Base-by-base conservation (phyloP, 768 basidiomycete species). In the Pluteus cervinus region DNA sequence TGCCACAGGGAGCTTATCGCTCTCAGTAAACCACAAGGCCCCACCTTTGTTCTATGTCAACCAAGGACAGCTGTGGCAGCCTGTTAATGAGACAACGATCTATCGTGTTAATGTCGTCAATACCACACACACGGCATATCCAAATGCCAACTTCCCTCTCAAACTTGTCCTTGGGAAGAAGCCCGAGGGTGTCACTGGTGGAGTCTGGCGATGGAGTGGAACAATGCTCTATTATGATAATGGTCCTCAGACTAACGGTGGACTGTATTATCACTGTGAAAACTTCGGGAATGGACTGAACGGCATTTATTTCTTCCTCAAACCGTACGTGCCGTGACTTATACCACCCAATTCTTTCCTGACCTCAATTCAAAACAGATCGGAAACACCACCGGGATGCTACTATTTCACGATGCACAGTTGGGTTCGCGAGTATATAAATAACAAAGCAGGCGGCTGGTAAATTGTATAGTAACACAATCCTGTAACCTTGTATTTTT, bases 21-120 rank as follows among this genome's bases (percentile, higher is more conserved):
- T 10, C 42, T 55, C 31, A 52, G 56, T 15, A 51, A 60, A 37
- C 45, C 53, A 37, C 45, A 49, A 22, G 41, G 40, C n/a, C 5
- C 70, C 73, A 10, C 63, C 73, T 6, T 49, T 74, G 12, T 81
- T 79, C 56, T 77, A 75, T 56, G 61, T 81, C 43, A 59, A 68
- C 47, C 62, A 65, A 40, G 56, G 66, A 32, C 68, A 71, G 33
- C 61, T 81, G 17, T 76, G 65, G 61, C 69, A 73, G 35, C 68
- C 66, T 48, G 62, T 65, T 38, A 81, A 82, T 52, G 72, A 73
- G 36, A 67, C 75, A 1, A 62, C 70, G 11, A 73, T 81, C 36
- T 64, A 68, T 39, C 67, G 68, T 35, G 71, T 80, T 29, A 75
- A 72, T 44, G 62, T 76, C 24, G 51, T 69, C 25, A 81, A 81